Conservation (phyloP, 2,329 filamentous ascomycete species). For the Colletotrichum navitas region DNA sequence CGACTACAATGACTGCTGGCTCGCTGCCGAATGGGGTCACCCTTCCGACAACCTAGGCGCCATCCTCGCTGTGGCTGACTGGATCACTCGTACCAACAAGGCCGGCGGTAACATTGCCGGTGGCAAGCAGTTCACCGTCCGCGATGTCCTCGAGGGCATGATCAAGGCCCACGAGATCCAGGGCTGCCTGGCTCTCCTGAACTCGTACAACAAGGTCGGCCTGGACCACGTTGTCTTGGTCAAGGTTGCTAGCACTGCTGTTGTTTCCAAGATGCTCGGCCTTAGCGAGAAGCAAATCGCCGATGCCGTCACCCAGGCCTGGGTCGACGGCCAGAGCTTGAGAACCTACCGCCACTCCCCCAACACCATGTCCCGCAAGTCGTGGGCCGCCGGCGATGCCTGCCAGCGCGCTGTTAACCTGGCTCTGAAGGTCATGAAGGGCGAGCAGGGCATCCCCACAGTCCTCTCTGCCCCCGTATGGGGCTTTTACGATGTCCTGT, state of each 20-base stretch:
- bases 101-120: constrained; percentile 83
- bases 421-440: constrained; percentile 89
- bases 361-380: constrained; percentile 99
- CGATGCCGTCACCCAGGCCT: constrained; percentile 95
- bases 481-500: constrained; percentile 99
- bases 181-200: constrained; percentile 94
- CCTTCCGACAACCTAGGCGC: constrained; percentile 98
- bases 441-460: constrained; percentile 90
- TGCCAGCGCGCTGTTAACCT: constrained; percentile 96
- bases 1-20: constrained; percentile 99
- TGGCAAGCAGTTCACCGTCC: constrained; percentile 88
- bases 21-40: constrained; percentile 98
- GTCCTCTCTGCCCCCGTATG: constrained; percentile 93
- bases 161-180: constrained; percentile 99
- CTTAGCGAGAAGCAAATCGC: constrained; percentile 91
- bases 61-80: constrained; percentile 96
- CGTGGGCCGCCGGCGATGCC: constrained; percentile 97
- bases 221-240: constrained; percentile 98
- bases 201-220: constrained; percentile 99
- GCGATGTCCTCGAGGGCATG: constrained; percentile 95
- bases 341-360: constrained; percentile 97
- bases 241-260: constrained; percentile 95
- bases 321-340: constrained; percentile 95
- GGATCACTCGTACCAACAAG: constrained; percentile 92
- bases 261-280: constrained; percentile 95